A percentile compares a stretch with the other conserved stretches of the same genome.
These are phyloP conservation scores for Daldinia bambusicola DNA, from an alignment of 495 filamentous ascomycete species.

Conservation along the genomic window DNA sequence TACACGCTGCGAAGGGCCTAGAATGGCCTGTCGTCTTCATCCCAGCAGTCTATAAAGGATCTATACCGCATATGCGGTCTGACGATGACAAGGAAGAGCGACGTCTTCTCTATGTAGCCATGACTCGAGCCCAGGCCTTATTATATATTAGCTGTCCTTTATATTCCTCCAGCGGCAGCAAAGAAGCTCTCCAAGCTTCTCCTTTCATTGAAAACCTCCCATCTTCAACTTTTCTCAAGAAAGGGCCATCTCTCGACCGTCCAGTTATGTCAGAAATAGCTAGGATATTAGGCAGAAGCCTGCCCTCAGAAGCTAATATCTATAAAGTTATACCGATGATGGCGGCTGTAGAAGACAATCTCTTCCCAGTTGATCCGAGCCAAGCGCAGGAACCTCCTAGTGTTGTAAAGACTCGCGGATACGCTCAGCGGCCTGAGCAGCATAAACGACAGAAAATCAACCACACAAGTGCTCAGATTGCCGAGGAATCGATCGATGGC, in stretches of 20 bases:
- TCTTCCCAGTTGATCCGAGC: conserved; percentile 51
- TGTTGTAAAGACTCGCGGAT: conserved; percentile 5
- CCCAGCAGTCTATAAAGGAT: conserved; percentile 88
- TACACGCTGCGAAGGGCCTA: conserved; percentile 95
- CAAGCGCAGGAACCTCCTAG: conserved; percentile 42
- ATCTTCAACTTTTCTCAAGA: conserved; percentile 51
- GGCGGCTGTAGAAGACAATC: conserved; percentile 54
- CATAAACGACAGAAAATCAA: conserved; percentile 47
- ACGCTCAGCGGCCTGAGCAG: conserved; percentile 28
- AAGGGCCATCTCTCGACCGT: conserved; percentile 58
- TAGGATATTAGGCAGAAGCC: conserved; percentile 52
- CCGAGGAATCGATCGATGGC: conserved; percentile 39
- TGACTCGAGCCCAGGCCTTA: conserved; percentile 92
- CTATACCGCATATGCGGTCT: conserved; percentile 91
- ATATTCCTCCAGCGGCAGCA: conserved; percentile 46
- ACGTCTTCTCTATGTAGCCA: conserved; percentile 92
- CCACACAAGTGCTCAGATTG: conserved; percentile 42
- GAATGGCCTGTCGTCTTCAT: conserved; percentile 99
- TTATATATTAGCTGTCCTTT: conserved; percentile 90
- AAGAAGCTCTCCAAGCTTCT: conserved; percentile 52
- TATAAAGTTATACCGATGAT: conserved; percentile 55
- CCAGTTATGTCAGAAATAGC: conserved; percentile 54
- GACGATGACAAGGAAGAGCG: conserved; percentile 93
- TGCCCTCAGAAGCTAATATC: conserved; percentile 53
- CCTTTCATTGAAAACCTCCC: conserved; percentile 52